Percentiles rank a stretch among this genome's conserved stretches.
These are phyloP conservation scores for Thyridium curvatum DNA, from an alignment of 2,329 filamentous ascomycete genomes.

Conservation along the genomic window DNA sequence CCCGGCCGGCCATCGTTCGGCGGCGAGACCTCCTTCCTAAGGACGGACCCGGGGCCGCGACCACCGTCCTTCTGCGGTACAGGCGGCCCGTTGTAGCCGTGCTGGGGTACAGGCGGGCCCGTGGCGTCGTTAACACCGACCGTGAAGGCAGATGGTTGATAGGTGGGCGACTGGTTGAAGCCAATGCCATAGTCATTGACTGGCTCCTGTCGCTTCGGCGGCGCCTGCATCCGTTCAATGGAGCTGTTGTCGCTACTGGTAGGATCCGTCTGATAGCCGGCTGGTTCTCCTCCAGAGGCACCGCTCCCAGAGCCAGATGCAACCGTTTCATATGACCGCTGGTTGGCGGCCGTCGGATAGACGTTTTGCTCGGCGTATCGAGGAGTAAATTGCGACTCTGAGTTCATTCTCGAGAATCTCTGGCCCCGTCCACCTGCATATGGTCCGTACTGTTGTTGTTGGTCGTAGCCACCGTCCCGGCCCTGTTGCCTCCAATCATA, in stretches of 20 bases:
- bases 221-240: slow-evolving; percentile 64
- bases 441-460: too few species aligned
- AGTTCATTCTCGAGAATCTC: slow-evolving; percentile 33
- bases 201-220: slow-evolving; percentile 45
- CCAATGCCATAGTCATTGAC: slow-evolving; percentile 60
- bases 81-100: slow-evolving; percentile 14
- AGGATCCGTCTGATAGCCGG: slow-evolving; percentile 78
- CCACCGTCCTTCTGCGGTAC: slow-evolving; percentile 24
- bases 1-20: slow-evolving; percentile 16
- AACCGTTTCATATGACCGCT: slow-evolving; percentile 82
- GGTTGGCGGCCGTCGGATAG: slow-evolving; percentile 55
- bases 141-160: slow-evolving; percentile 33
- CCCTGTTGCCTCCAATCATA: slow-evolving; percentile 16
- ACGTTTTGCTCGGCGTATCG: slow-evolving; percentile 35
- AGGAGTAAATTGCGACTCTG: slow-evolving; percentile 37
- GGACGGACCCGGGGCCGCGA: slow-evolving; percentile 8
- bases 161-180: slow-evolving; percentile 36
- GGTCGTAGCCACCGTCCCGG: slow-evolving; percentile 12
- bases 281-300: slow-evolving; percentile 61
- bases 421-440: slow-evolving; percentile 6
- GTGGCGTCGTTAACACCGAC: slow-evolving; percentile 17
- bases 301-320: slow-evolving; percentile 70
- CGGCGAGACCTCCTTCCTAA: slow-evolving; percentile 15
- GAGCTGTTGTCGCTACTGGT: slow-evolving; percentile 88
- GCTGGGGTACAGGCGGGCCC: slow-evolving; percentile 4